Conservation (phyloP, 306 rosid genomes). For the Rosa persica region DNA sequence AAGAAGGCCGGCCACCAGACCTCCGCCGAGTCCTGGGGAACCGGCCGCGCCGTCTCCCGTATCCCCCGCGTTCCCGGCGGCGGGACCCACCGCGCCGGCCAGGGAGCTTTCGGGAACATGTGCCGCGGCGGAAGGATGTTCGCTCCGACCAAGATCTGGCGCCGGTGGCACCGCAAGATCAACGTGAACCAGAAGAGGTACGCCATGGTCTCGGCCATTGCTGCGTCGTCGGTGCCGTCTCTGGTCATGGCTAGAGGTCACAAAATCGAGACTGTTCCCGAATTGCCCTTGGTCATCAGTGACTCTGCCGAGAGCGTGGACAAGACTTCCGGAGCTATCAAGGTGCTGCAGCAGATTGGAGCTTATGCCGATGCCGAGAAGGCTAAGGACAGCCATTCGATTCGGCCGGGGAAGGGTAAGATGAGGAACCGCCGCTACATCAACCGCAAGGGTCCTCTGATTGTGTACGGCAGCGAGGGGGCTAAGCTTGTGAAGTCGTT, state of each 20-base stretch:
- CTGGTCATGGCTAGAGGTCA: conserved; percentile 79
- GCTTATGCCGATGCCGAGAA: conserved; percentile 70
- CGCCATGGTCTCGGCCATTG: conserved; percentile 84
- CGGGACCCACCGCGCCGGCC: conserved; percentile 92
- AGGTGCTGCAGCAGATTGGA: conserved; percentile 64
- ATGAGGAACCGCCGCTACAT: conserved; percentile 81
- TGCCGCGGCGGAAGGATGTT: conserved; percentile 95
- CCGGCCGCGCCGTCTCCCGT: conserved; percentile 52
- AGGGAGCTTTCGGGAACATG: conserved; percentile 91
- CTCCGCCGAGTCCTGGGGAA: conserved; percentile 77
- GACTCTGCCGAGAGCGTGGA: conserved; percentile 77
- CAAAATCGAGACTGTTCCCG: conserved; percentile 65
- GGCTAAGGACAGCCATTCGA: conserved; percentile 67
- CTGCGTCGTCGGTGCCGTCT: conserved; percentile 75
- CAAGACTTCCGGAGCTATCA: conserved; percentile 70
- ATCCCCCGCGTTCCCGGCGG: conserved; percentile 70
- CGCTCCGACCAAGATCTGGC: conserved; percentile 96
- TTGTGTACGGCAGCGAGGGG: conserved; percentile 78
- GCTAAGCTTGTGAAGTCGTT: conserved; percentile 83
- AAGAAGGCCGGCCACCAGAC: conserved; percentile 42
- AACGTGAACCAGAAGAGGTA: conserved; percentile 79
- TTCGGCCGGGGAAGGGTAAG: conserved; percentile 82
- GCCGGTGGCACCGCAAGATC: conserved; percentile 83
- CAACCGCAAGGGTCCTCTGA: conserved; percentile 65
- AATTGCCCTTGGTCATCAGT: conserved; percentile 67